phyloP scores from a whole-genome alignment of 2,329 filamentous ascomycete species.

The Aspergillus versicolor region DNA sequence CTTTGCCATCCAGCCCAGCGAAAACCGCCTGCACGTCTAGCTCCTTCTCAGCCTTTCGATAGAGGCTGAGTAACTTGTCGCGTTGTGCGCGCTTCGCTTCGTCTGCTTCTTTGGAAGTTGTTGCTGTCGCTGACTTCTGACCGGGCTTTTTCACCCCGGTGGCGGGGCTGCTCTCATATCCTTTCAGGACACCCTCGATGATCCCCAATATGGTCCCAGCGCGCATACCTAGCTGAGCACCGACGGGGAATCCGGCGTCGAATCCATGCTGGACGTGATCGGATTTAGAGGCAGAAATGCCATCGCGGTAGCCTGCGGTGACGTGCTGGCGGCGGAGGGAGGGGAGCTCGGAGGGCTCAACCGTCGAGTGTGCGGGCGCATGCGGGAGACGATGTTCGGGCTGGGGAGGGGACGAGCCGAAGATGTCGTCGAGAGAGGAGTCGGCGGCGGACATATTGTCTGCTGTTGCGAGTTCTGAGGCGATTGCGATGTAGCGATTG shows the following conservation, averaged over 20 bases:
- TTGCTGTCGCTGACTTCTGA: constrained; percentile 18
- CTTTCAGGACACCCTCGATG: constrained; percentile 65
- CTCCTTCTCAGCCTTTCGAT: constrained; percentile 54
- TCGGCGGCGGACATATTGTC: neutral
- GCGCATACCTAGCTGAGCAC: constrained; percentile 73
- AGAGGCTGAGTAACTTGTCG: constrained; percentile 34
- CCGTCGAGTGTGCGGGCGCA: neutral
- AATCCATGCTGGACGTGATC: constrained; percentile 81
- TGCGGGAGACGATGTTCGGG: neutral
- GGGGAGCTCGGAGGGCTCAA: constrained; percentile 65
- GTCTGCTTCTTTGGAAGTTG: neutral
- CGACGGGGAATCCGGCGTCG: constrained; percentile 84
- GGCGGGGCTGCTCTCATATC: constrained; percentile 28
- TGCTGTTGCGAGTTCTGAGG: constrained; percentile 3
- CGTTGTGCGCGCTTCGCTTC: constrained; percentile 19
- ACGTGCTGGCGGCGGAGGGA: constrained; percentile 73
- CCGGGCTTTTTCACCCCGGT: constrained; percentile 27
- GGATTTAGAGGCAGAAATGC: constrained; percentile 73
- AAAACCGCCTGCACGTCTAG: constrained; percentile 65
- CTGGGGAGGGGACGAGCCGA: constrained; percentile 39
- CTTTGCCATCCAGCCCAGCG: constrained; percentile 33
- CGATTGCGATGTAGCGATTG: neutral
- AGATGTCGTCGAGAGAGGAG: constrained; percentile 43
- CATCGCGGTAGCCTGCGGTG: constrained; percentile 88
- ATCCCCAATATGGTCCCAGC: constrained; percentile 75